Percentiles rank a stretch among this genome's conserved stretches.
Evolutionary conservation across 495 filamentous ascomycete genomes (phyloP).

Genomic region (Penicillium malachiteum): DNA sequence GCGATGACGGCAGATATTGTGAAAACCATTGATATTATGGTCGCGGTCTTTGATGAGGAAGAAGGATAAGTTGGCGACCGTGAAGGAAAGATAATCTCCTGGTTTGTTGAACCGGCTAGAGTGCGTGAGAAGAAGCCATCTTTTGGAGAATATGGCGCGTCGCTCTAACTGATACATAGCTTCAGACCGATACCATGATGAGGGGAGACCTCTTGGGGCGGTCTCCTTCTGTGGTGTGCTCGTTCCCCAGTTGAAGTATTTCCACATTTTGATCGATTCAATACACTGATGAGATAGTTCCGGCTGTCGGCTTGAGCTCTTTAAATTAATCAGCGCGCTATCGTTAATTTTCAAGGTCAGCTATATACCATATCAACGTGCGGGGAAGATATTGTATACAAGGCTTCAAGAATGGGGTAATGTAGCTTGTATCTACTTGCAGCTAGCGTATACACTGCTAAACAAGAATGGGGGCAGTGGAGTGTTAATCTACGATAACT

Average conservation of each 20-base stretch:
- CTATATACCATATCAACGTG: background rate
- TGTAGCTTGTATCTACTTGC: background rate
- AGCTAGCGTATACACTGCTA: no score
- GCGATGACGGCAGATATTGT: conserved; percentile 55
- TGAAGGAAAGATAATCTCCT: conserved; percentile 33
- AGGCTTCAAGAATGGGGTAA: conserved; percentile 9
- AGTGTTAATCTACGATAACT: background rate
- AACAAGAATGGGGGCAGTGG: conserved; percentile 4
- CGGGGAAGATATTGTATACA: background rate
- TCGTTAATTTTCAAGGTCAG: background rate
- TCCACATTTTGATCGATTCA: conserved; percentile 41
- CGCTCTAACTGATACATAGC: conserved; percentile 51
- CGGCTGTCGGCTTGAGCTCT: no score
- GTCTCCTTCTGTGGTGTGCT: conserved; percentile 35
- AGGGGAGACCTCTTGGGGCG: conserved; percentile 32
- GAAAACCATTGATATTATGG: conserved; percentile 49
- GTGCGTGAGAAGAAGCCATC: conserved; percentile 29
- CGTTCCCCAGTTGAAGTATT: conserved; percentile 56
- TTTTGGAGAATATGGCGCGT: conserved; percentile 48
- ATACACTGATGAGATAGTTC: background rate
- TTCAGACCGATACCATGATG: conserved; percentile 47
- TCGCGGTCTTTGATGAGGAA: conserved; percentile 45
- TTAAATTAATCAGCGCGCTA: no score
- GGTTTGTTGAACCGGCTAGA: conserved; percentile 30
- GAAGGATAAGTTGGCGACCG: conserved; percentile 38